Evolutionary conservation across 2,329 filamentous ascomycete genomes (phyloP), one percentile per base, ranked within the genome.

Genomic region (Colletotrichum sp.): DNA sequence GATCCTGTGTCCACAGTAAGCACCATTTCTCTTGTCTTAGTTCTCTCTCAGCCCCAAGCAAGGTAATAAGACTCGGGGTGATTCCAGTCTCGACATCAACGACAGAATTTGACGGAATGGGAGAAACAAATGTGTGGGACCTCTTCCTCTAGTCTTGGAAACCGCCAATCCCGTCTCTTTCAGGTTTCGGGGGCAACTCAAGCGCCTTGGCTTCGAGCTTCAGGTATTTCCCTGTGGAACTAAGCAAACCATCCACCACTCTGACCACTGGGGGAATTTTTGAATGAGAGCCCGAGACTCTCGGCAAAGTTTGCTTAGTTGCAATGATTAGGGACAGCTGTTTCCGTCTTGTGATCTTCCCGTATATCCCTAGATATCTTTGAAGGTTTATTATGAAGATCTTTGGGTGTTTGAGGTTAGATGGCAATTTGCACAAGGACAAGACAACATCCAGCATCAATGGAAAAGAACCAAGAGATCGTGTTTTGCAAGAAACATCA

Each of bases 241-340:
- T 48, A 21, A n/a, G 18, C 1, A 48, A 48, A 6, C 0, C 38
- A 12, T 48, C 38, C 0, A 48, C 1, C 18, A 48, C 18, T 3
- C 2, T 48, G 18, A 0, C 16, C 38, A n/a, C 18, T 48, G 38
- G 4, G 18, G 4, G 18, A n/a, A 1, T 21, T n/a, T 0, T n/a
- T 48, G 38, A 48, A 3, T 6, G 9, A 21, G 1, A 48, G 2
- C 4, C 3, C 38, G 38, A 48, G 38, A 2, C 38, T 48, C 18
- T 48, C 38, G 38, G 18, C 4, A n/a, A 48, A 48, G 18, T 2
- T 48, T n/a, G 8, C 18, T 48, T 5, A 1, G 18, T 21, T 48
- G 18, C 9, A 48, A 48, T n/a, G 5, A 48, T 21, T 12, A 48
- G 18, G 38, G 38, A 21, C 3, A 2, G 9, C 38, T 48, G 9